Evolutionary conservation across 345 rosid genomes (phyloP), one percentile per base, ranked within the genome.

Genomic region (Lumnitzera littorea): DNA sequence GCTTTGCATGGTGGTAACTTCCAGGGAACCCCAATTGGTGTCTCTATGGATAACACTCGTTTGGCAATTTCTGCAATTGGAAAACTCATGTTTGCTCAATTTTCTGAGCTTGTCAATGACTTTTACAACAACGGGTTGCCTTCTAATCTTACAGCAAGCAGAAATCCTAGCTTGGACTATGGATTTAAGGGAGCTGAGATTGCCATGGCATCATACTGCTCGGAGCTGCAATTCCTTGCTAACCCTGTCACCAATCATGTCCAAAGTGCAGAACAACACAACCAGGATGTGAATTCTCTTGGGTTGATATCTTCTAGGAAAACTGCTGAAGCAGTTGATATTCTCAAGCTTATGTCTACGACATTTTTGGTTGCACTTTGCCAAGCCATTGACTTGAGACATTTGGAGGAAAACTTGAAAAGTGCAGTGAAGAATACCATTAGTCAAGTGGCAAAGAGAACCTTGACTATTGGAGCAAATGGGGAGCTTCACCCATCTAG

Each of bases 141-240:
- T 23, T 63, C 67, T 41, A 63, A 63, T 43, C 67, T 63, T 11
- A 54, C 67, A 5, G 59, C 52, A 4, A 63, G 67, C 43, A 27
- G 53, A 31, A 63, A 63, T 50, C 67, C 67, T 17, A 63, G 67
- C 53, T 46, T 63, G 46, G 67, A 63, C 46, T 63, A 63, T 15
- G 67, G 67, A 2, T 63, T 63, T 46, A 55, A 63, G 67, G 67
- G 67, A 4, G 60, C 67, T 13, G 67, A 63, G 53, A 63, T 63
- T 13, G 67, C 67, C 11, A 63, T 63, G 67, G 67, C 67, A 9
- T 63, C 67, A 2, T 63, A 63, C 60, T 63, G 67, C 60, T 63
- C 67, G 8, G 67, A 63, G 27, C 47, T 63, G 60, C 67, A 63
- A 59, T 63, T 63, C 47, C 46, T 63, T n/a, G 67, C 51, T 8